Evolutionary conservation across 345 rosid species (phyloP), one percentile per base, ranked within the genome.

Genomic region (Eucalyptus lansdowneana): DNA sequence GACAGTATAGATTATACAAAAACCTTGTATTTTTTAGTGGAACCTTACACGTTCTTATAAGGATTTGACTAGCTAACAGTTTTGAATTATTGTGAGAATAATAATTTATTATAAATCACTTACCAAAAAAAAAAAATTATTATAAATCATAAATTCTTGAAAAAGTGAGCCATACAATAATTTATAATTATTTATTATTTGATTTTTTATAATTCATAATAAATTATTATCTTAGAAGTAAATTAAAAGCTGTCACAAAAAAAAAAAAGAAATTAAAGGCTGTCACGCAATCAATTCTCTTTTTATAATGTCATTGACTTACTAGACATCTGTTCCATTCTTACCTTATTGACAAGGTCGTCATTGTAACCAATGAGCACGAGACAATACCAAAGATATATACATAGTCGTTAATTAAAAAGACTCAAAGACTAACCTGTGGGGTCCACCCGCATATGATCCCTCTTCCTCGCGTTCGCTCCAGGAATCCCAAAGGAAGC

Each of bases 391-490:
- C 44, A 34, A n/a, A n/a, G 76, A 15, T 14, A 7, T 8, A 65
- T 7, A n/a, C 5, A 6, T 14, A 15, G 76, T 65, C 37, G 11
- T 15, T 15, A 65, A 65, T 65, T 65, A 65, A 69, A 69, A 69
- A 14, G 80, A 69, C 24, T 15, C 1, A 1, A 1, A 34, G 42
- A 69, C 80, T 16, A 31, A 90, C 92, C 87, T 94, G 94, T 19
- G 94, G 95, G 5, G 92, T 92, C 96, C 95, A 92, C 14, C 91
- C 92, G 62, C 93, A 90, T 7, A 92, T 60, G 15, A 89, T 4
- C 56, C 94, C 95, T 22, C 88, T 80, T 49, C 87, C 88, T 44
- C 11, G 88, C 50, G 40, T 91, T 56, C 92, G 90, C 62, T 92
- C 92, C 80, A 86, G 6, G 87, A 93, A 93, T 13, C 93, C 96